These are phyloP conservation scores for Daldinia caldariorum DNA, from an alignment of 495 filamentous ascomycete genomes.

Conservation along the genomic window DNA sequence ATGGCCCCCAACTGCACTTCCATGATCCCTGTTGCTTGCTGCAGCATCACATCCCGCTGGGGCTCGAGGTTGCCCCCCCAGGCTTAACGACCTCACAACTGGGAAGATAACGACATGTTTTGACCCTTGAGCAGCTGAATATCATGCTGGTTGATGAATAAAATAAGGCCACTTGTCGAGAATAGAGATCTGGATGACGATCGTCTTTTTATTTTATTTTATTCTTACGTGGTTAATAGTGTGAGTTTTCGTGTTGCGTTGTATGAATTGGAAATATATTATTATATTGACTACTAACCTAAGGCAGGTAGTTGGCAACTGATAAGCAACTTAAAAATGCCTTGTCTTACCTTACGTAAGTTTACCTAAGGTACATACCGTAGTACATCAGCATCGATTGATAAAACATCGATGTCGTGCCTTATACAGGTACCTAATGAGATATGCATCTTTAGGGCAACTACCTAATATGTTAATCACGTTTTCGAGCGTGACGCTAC, in stretches of 20 bases:
- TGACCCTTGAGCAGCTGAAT: conserved; percentile 34
- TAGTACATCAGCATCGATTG: no score
- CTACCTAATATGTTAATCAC: background rate
- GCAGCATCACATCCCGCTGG: conserved; percentile 37
- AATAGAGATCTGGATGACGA: background rate
- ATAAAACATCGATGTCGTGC: no score
- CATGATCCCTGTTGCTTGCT: conserved; percentile 37
- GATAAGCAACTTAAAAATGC: no score
- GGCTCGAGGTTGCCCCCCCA: conserved; percentile 17
- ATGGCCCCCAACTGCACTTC: conserved; percentile 31
- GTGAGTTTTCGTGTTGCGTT: no score
- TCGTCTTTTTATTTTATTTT: background rate
- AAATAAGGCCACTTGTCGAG: background rate
- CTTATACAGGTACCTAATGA: background rate
- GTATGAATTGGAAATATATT: no score
- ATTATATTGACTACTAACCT: no score
- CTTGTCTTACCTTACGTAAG: no score
- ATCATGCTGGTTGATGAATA: conserved; percentile 1
- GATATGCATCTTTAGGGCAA: background rate
- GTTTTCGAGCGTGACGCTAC: background rate
- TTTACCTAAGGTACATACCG: no score
- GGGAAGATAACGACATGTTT: conserved; percentile 24
- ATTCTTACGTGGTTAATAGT: no score
- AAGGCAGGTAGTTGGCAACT: no score
- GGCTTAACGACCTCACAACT: conserved; percentile 3